Evolutionary conservation across 768 basidiomycete species (phyloP).

Genomic region (Lactarius sanguifluus): DNA sequence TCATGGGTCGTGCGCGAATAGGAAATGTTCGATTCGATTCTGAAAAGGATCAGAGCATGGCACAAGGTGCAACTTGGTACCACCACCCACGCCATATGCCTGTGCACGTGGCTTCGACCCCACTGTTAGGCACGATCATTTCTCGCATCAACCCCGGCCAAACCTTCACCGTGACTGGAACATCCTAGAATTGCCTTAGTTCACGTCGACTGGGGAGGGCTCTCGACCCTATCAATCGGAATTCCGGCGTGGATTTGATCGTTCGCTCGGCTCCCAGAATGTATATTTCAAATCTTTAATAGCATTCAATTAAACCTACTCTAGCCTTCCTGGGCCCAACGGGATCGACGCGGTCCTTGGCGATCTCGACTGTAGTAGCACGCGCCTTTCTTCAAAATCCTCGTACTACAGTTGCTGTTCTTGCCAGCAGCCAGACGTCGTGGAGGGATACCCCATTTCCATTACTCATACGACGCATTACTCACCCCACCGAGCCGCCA

Average conservation of each 20-base stretch:
- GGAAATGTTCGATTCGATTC: too few relatives aligned
- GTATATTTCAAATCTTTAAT: not conserved
- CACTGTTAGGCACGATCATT: not conserved
- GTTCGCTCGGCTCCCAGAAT: not conserved
- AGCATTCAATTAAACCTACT: not conserved
- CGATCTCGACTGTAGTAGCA: not conserved
- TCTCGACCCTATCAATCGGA: not conserved
- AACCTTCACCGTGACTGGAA: not conserved
- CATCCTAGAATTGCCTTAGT: constrained; percentile 1
- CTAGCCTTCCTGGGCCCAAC: not conserved
- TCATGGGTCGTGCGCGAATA: too few relatives aligned
- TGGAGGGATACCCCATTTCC: not conserved
- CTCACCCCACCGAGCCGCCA: not conserved
- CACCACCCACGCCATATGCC: not conserved
- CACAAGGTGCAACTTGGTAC: not conserved
- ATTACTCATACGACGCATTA: not conserved
- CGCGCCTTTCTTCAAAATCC: not conserved
- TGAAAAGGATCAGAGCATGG: too few relatives aligned
- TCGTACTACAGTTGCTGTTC: not conserved
- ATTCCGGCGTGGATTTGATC: not conserved
- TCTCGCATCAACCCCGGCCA: not conserved
- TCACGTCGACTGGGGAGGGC: not conserved
- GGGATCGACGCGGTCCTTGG: not conserved
- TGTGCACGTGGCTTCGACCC: not conserved
- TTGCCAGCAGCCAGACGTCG: not conserved